Conservation (phyloP, 345 rosid species). For the Citrus medica region DNA sequence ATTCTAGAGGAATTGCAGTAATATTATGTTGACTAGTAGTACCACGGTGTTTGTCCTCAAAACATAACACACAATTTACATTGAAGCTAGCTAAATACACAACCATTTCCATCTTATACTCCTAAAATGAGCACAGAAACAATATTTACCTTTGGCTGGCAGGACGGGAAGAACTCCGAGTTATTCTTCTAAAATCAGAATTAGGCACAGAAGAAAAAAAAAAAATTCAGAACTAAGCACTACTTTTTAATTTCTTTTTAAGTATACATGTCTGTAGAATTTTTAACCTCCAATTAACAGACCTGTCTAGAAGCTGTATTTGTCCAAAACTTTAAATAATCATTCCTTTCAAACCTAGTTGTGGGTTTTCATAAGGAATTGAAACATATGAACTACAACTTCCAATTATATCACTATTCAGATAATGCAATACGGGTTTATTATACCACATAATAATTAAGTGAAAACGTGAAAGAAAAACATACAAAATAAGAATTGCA, state of each 20-base stretch:
- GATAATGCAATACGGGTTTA: background rate
- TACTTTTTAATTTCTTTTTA: background rate
- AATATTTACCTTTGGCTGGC: slow-evolving; percentile 30
- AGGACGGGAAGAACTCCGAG: slow-evolving; percentile 42
- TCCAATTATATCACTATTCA: background rate
- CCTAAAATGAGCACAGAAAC: background rate
- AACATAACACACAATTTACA: background rate
- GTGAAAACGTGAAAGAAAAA: background rate
- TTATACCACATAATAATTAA: background rate
- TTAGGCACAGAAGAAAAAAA: slow-evolving; percentile 12
- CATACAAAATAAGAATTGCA: background rate
- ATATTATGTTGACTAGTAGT: background rate
- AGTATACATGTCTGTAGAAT: background rate
- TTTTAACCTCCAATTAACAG: background rate
- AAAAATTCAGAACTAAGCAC: background rate
- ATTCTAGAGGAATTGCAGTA: background rate
- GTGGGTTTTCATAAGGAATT: background rate
- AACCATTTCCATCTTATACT: background rate
- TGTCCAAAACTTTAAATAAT: background rate
- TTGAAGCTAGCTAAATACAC: slow-evolving; percentile 4
- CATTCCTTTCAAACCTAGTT: background rate
- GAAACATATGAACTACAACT: background rate
- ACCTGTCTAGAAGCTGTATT: background rate
- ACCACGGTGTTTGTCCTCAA: background rate
- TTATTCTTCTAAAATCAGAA: slow-evolving; percentile 44